A percentile compares a stretch with the other conserved stretches of the same genome.
These are phyloP conservation scores for Mucor sp. DNA, from an alignment of 371 early-diverging fungal genomes.

Conservation along the genomic window DNA sequence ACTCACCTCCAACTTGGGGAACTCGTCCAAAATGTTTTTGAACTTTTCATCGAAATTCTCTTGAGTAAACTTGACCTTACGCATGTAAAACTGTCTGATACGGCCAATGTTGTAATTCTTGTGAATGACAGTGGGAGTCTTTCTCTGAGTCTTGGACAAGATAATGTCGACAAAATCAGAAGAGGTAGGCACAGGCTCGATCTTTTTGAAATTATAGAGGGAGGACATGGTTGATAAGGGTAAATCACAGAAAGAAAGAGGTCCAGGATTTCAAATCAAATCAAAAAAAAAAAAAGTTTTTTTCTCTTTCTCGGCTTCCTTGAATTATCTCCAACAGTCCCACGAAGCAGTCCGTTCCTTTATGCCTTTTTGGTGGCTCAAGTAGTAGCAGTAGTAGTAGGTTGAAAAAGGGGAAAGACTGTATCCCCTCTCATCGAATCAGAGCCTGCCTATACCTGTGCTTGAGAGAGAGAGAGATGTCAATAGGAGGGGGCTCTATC, in stretches of 20 bases:
- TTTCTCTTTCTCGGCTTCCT: neutral
- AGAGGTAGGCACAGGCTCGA: slow-evolving; percentile 95
- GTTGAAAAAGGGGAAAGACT: too few species aligned
- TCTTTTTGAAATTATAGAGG: slow-evolving; percentile 97
- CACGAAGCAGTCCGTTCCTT: slow-evolving; percentile 1
- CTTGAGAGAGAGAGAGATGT: too few species aligned
- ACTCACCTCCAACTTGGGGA: slow-evolving; percentile 98
- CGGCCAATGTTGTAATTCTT: slow-evolving; percentile 94
- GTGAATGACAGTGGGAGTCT: slow-evolving; percentile 99
- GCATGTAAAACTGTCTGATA: slow-evolving; percentile 99
- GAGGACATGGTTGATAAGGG: slow-evolving; percentile 25
- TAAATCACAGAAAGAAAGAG: neutral
- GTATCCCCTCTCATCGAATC: too few species aligned
- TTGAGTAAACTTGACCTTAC: slow-evolving; percentile 99
- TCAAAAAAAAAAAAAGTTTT: neutral
- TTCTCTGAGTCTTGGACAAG: slow-evolving; percentile 98
- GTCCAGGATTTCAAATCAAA: neutral
- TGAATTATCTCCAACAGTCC: slow-evolving; percentile 3
- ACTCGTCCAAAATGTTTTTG: slow-evolving; percentile 91
- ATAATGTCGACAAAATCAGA: slow-evolving; percentile 98
- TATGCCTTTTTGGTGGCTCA: neutral
- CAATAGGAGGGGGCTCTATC: too few species aligned
- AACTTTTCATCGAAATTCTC: slow-evolving; percentile 98
- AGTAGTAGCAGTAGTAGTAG: too few species aligned
- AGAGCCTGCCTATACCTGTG: too few species aligned